A percentile compares a stretch with the other conserved stretches of the same genome.
Conservation (phyloP, 768 basidiomycete species). For the Coprinopsis marcescibilis region DNA sequence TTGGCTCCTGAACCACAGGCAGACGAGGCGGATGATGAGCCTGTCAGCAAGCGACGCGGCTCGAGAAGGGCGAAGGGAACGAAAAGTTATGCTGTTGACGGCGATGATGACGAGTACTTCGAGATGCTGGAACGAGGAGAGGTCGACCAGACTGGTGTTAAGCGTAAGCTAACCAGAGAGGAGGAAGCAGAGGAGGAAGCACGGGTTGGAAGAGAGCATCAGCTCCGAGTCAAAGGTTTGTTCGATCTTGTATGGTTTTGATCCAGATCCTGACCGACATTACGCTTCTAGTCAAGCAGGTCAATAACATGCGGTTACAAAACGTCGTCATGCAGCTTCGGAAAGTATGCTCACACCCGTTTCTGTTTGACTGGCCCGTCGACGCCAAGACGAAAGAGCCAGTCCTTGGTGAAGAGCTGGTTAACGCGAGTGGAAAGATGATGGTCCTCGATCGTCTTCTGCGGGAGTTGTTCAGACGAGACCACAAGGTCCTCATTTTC, state of each 20-base stretch:
- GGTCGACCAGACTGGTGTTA: constrained; percentile 30
- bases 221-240: constrained; percentile 53
- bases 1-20: constrained; percentile 19
- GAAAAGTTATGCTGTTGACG: constrained; percentile 52
- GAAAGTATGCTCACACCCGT: constrained; percentile 93
- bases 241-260: constrained; percentile 1
- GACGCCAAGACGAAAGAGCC: constrained; percentile 57
- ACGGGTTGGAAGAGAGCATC: constrained; percentile 53
- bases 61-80: constrained; percentile 26
- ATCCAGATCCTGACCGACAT: background rate
- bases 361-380: constrained; percentile 80
- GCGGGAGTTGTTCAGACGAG: constrained; percentile 68
- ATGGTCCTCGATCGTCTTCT: constrained; percentile 88
- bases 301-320: constrained; percentile 91
- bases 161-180: constrained; percentile 23
- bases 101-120: constrained; percentile 64
- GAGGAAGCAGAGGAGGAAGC: constrained; percentile 41
- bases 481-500: constrained; percentile 83
- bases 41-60: constrained; percentile 24
- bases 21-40: constrained; percentile 19
- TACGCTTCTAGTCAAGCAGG: constrained; percentile 55
- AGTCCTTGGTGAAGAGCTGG: constrained; percentile 70
- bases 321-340: constrained; percentile 97
- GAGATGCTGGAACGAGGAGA: constrained; percentile 49
- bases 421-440: constrained; percentile 94